Percentiles rank a stretch among this genome's conserved stretches.
These are phyloP conservation scores for Petunia axillaris DNA, from an alignment of 257 asterid species.

Conservation along the genomic window DNA sequence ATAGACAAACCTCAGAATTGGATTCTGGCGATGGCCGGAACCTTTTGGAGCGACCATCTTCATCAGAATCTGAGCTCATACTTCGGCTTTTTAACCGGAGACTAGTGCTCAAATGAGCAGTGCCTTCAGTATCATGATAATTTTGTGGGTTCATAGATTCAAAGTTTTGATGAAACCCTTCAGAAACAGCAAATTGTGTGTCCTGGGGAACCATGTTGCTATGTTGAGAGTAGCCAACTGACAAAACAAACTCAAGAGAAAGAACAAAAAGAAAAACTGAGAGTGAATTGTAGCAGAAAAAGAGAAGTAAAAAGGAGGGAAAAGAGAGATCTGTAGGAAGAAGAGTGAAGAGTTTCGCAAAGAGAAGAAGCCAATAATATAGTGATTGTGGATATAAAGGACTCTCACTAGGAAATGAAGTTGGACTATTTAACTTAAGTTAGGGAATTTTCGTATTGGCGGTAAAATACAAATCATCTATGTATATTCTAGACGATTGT, in stretches of 20 bases:
- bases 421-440: neutral
- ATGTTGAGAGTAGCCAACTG: neutral
- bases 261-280: neutral
- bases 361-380: slow-evolving; percentile 14
- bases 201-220: neutral
- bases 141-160: neutral
- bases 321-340: neutral
- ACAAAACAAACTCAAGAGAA: neutral
- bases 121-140: neutral
- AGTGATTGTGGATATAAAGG: slow-evolving; percentile 27
- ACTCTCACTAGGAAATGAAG: neutral
- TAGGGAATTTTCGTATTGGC: slow-evolving; percentile 17
- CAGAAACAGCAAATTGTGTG: neutral
- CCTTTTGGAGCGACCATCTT: neutral
- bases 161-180: neutral
- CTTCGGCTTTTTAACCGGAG: neutral
- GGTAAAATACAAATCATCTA: neutral
- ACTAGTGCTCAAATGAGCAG: neutral
- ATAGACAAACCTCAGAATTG: slow-evolving; percentile 9
- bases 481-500: too few species aligned
- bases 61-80: slow-evolving; percentile 1
- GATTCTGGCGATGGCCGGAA: neutral
- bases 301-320: neutral
- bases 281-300: neutral
- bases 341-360: neutral